Percentiles rank a stretch among this genome's conserved stretches.
These are phyloP conservation scores for Eugenia klotzschiana DNA, from an alignment of 441 rosid genomes.

Conservation along the genomic window DNA sequence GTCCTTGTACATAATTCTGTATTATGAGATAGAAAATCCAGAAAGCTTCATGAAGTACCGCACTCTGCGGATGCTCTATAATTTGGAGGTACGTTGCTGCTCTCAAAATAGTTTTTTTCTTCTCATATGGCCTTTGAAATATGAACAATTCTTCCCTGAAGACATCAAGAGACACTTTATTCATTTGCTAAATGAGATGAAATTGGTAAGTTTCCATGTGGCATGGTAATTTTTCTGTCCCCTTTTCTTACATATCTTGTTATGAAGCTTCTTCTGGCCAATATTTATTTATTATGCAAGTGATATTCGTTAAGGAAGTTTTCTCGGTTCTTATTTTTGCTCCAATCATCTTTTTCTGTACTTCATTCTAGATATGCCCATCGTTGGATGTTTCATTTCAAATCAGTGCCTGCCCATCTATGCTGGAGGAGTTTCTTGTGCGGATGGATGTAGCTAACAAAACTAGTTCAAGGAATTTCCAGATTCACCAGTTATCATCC, in stretches of 20 bases:
- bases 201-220: not conserved
- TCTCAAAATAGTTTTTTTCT: not conserved
- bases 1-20: slow-evolving; percentile 49
- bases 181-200: not conserved
- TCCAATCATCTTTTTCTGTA: not conserved
- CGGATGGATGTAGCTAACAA: slow-evolving; percentile 74
- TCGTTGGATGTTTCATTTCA: slow-evolving; percentile 72
- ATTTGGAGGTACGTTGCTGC: slow-evolving; percentile 46
- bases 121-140: not conserved
- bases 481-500: slow-evolving; percentile 66
- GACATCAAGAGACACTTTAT: not conserved
- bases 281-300: not conserved
- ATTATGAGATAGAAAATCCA: slow-evolving; percentile 73
- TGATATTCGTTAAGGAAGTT: not conserved
- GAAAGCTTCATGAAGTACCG: slow-evolving; percentile 81
- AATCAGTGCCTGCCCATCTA: slow-evolving; percentile 75
- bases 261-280: not conserved
- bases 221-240: not conserved
- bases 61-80: slow-evolving; percentile 67
- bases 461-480: slow-evolving; percentile 56
- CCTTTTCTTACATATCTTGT: not conserved
- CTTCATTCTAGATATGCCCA: slow-evolving; percentile 51
- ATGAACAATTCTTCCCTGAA: not conserved
- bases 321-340: not conserved
- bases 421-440: slow-evolving; percentile 76